A percentile compares a stretch with the other conserved stretches of the same genome.
phyloP scores from a whole-genome alignment of 768 basidiomycete species.

The Postia placenta region DNA sequence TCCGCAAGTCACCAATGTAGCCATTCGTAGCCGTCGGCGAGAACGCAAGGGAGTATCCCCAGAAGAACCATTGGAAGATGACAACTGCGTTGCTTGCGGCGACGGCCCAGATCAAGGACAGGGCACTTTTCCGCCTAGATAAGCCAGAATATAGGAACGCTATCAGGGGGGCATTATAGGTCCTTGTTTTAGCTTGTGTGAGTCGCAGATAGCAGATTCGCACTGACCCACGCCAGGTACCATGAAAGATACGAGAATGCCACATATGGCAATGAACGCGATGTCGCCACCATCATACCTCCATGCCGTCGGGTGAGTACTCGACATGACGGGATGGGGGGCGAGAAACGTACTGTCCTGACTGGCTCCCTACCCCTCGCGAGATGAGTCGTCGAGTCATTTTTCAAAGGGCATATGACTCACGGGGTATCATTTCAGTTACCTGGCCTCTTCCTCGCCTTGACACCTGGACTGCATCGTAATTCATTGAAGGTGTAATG shows the following conservation, averaged over 20 bases:
- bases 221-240: conserved; percentile 62
- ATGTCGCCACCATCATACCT: conserved; percentile 72
- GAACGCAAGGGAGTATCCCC: conserved; percentile 84
- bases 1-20: conserved; percentile 72
- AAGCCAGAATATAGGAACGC: conserved; percentile 74
- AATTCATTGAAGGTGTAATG: background rate
- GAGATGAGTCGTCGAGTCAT: background rate
- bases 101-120: conserved; percentile 74
- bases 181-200: background rate
- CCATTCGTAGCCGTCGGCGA: conserved; percentile 70
- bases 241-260: conserved; percentile 73
- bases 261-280: conserved; percentile 61
- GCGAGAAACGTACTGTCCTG: background rate
- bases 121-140: conserved; percentile 60
- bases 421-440: background rate
- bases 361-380: background rate
- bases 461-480: background rate
- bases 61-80: conserved; percentile 78
- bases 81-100: conserved; percentile 67
- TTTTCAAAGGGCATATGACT: background rate
- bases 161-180: conserved; percentile 21
- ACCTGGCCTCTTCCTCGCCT: background rate
- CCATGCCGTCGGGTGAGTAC: conserved; percentile 19
- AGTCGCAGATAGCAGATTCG: conserved; percentile 1
- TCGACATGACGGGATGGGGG: background rate